Evolutionary conservation across 176 grass and related monocot genomes (phyloP), one percentile per base, ranked within the genome.

Genomic region (Zizania latifolia): DNA sequence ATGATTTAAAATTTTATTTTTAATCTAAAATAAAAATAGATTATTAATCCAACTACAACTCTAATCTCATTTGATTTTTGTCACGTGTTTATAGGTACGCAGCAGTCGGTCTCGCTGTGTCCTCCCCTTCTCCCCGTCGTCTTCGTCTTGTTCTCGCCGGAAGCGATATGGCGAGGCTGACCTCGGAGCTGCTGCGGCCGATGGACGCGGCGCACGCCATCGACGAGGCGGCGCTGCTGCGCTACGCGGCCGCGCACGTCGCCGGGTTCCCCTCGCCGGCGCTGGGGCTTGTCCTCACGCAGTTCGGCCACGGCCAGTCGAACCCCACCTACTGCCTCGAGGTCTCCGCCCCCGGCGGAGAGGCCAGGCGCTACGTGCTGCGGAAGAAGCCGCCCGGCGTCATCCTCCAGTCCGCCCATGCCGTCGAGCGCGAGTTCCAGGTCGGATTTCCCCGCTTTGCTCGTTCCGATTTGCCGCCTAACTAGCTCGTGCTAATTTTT

Each of bases 371-470:
- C 36, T 99, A 99, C 71, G 89, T 99, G 32, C 79, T 99, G 17
- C 81, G 91, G 82, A 99, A 99, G 89, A 94, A 94, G 62, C 95
- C 91, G 24, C 76, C 91, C 14, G 91, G 86, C 4, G 45, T 77
- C 70, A 86, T 94, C 85, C 89, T 99, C 86, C 84, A 92, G 84
- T 99, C 95, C 36, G 91, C 95, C 36, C 91, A 99, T 71, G 91
- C 91, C 41, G 82, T 99, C 35, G 91, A 94, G 72, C 86, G 95
- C 73, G 95, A 99, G 82, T 99, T 82, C 78, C 71, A 90, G 91
- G 95, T 93, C 32, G 31, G 4, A 58, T 27, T 58, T 65, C 10
- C 16, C 3, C 56, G 10, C 50, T 8, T 30, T 21, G 29, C 40
- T 17, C 24, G 11, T 0, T 65, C 28, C 33, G 19, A 10, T 76